Base-by-base conservation (phyloP, 2,329 filamentous ascomycete species). In the Rasamsonia emersonii region DNA sequence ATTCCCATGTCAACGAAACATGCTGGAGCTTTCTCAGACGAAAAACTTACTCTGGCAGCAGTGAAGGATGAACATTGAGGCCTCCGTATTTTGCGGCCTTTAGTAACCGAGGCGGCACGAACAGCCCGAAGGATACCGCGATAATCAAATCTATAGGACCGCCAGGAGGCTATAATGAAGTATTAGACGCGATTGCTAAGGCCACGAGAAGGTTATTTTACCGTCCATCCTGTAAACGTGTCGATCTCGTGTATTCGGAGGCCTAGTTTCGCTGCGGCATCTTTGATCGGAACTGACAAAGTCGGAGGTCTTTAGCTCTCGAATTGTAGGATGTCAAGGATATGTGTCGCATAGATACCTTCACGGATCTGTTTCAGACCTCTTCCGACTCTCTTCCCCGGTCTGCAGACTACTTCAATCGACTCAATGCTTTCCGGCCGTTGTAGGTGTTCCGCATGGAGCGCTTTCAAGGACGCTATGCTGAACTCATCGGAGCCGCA, bases 401-500 rank as follows among this genome's bases (percentile, higher is more conserved):
- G 82, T 33, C 83, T 72, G 39, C 86, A 83, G 30, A 94, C 75
- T 3, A 98, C 88, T 56, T 94, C 81, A 42, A 98, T 80, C 4
- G 82, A 86, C 36, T 70, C 67, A 33, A 94, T 77, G 8, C 76
- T 62, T 11, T 60, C 59, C 5, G 62, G 68, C 35, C 69, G 68
- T 32, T 49, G 50, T 16, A 55, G 39, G 32, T 77, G 70, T 50
- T 85, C 80, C 4, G 62, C 50, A 45, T 80, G 58, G 19, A 98
- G 63, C 4, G 82, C 82, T 37, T 64, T 64, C 30, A 98, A 66
- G 2, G 86, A 85, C 32, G 72, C 73, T 48, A 81, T 81, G 63
- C 89, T 95, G 59, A 96, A 94, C 2, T 78, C 70, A 57, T 98
- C 91, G 3, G 89, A 91, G 41, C 91, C 91, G 61, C 88, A 96